Evolutionary conservation across 495 filamentous ascomycete genomes (phyloP).

Genomic region (Penicillium robsamsonii): DNA sequence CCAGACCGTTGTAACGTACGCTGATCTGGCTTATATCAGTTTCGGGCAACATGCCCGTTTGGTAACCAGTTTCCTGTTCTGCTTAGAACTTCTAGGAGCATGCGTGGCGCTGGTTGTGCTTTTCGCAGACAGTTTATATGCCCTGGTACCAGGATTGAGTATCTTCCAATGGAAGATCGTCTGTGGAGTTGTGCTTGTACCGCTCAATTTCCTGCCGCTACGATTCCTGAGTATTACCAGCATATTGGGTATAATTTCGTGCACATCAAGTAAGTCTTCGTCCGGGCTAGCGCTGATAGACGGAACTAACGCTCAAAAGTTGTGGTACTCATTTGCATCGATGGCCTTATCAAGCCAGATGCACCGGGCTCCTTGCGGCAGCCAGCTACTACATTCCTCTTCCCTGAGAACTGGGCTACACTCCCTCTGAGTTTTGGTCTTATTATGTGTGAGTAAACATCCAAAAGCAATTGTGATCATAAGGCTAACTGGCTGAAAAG

Average conservation of each 20-base stretch:
- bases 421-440: conserved; percentile 92
- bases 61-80: conserved; percentile 80
- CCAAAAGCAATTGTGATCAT: background rate
- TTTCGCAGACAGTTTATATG: conserved; percentile 85
- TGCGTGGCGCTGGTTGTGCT: conserved; percentile 90
- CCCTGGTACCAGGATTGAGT: conserved; percentile 71
- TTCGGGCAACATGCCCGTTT: conserved; percentile 83
- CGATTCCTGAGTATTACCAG: conserved; percentile 85
- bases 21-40: conserved; percentile 87
- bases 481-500: conserved; percentile 24
- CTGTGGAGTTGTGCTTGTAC: conserved; percentile 76
- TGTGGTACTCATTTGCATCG: conserved; percentile 73
- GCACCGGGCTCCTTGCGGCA: conserved; percentile 79
- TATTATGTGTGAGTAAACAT: conserved; percentile 65
- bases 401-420: conserved; percentile 83
- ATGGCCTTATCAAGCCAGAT: conserved; percentile 79
- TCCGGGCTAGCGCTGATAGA: background rate
- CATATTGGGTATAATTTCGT: conserved; percentile 84
- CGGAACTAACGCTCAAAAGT: conserved; percentile 49
- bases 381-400: conserved; percentile 71
- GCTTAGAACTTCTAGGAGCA: conserved; percentile 80
- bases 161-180: conserved; percentile 81
- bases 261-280: conserved; percentile 70
- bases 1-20: conserved; percentile 78
- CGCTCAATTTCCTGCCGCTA: conserved; percentile 82